Evolutionary conservation across 2,329 filamentous ascomycete species (phyloP), one percentile per base, ranked within the genome.

Genomic region (Fusarium algeriense): DNA sequence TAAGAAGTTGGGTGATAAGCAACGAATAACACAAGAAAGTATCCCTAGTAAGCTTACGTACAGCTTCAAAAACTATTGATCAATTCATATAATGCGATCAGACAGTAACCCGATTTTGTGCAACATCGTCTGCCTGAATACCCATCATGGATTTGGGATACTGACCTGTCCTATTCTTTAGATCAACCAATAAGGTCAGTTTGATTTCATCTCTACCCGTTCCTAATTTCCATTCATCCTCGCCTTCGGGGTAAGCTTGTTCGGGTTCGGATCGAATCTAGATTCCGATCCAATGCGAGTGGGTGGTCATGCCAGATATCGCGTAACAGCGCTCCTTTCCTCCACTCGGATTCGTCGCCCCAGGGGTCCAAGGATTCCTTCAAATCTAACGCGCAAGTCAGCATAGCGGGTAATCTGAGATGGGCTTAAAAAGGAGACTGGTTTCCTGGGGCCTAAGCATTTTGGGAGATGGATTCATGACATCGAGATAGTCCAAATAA

Each of bases 241-340:
- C 45, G 20, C 32, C 17, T 30, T 52, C 45, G 40, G 44, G 23
- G 55, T 73, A 55, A 73, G 50, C 55, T 52, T 23, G 23, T 30
- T 74, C 59, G 71, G 69, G 46, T 49, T 74, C 65, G 71, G 71
- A 56, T 64, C 38, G 53, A 60, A 28, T 60, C 40, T 44, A 56
- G 45, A 66, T 38, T 50, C 71, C 69, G 71, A 55, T 50, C 71
- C 65, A 72, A 55, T 46, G 40, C 32, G 30, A 74, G 49, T 53
- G 44, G 53, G 43, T 57, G 32, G n/a, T 54, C 53, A 71, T 62
- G 28, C 26, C 37, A 43, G 49, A 30, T 34, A 23, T 52, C 38
- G 37, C 34, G n/a, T 30, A n/a, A 12, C 35, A 17, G 28, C 3
- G 17, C 19, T 57, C 19, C 15, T 10, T 26, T 23, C 8, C 34